Conservation (phyloP, 257 asterid genomes). For the Penstemon davidsonii region DNA sequence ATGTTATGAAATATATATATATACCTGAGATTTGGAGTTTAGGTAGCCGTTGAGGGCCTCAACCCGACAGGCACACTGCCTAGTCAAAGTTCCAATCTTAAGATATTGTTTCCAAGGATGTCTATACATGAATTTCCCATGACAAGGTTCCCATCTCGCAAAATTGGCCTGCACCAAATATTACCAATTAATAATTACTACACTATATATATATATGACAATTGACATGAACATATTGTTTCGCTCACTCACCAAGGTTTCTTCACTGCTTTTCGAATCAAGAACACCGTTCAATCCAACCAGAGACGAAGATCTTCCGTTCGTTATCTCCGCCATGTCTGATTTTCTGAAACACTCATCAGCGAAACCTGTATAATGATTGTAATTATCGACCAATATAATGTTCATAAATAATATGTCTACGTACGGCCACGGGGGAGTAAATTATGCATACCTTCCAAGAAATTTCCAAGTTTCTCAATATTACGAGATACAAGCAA, state of each 20-base stretch:
- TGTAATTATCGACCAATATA: background rate
- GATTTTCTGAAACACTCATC: conserved; percentile 41
- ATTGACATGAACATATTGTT: no score
- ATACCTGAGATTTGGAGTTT: conserved; percentile 48
- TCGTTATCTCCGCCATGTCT: conserved; percentile 24
- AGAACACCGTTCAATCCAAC: conserved; percentile 45
- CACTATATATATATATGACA: background rate
- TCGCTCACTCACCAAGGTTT: conserved; percentile 52
- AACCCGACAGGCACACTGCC: conserved; percentile 64
- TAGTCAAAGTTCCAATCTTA: conserved; percentile 55
- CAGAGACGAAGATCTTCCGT: conserved; percentile 24
- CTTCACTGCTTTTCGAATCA: conserved; percentile 67
- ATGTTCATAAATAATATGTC: background rate
- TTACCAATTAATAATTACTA: background rate
- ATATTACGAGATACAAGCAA: conserved; percentile 51
- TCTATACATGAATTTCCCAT: conserved; percentile 62
- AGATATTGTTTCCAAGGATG: conserved; percentile 89
- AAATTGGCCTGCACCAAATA: conserved; percentile 53
- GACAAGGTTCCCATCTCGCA: conserved; percentile 89
- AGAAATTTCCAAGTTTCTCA: conserved; percentile 52
- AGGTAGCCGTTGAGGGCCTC: conserved; percentile 60
- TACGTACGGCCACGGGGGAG: no score
- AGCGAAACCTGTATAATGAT: conserved; percentile 41
- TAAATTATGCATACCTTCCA: conserved; percentile 46
- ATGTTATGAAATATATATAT: no score